These are phyloP conservation scores for Fusarium stilboides DNA, from an alignment of 2,329 filamentous ascomycete species.

Conservation along the genomic window DNA sequence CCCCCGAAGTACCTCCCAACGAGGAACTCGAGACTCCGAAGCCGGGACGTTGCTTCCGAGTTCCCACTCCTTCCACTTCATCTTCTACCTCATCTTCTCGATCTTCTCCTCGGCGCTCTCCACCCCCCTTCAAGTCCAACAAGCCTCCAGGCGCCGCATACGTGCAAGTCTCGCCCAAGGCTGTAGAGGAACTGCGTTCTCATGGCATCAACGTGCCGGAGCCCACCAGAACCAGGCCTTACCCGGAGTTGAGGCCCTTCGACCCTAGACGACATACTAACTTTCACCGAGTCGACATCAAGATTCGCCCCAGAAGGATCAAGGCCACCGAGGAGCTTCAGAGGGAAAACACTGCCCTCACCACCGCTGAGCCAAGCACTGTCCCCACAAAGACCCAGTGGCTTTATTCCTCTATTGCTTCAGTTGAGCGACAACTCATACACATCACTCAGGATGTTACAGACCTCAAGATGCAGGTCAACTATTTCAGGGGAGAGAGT, in stretches of 20 bases:
- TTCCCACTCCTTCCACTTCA: constrained; percentile 15
- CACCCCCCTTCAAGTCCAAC: constrained; percentile 1
- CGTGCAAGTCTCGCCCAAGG: constrained; percentile 32
- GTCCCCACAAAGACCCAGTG: constrained; percentile 21
- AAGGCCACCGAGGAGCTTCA: constrained; percentile 3
- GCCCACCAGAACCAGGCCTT: constrained; percentile 13
- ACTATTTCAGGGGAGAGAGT: constrained; percentile 8
- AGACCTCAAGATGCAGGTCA: constrained; percentile 4
- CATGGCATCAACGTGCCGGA: constrained; percentile 9
- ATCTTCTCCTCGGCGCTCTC: neutral
- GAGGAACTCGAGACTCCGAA: neutral
- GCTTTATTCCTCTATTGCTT: constrained; percentile 16
- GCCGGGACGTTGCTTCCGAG: neutral
- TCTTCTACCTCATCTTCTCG: constrained; percentile 5
- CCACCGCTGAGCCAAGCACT: neutral
- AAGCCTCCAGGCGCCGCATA: constrained; percentile 34
- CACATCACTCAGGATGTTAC: constrained; percentile 1
- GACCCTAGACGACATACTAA: neutral
- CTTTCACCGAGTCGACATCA: neutral
- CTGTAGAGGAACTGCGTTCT: constrained; percentile 21
- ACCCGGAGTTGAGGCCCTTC: constrained; percentile 10
- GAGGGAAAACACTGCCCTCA: neutral
- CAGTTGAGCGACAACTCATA: constrained; percentile 17
- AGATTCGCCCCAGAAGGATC: neutral
- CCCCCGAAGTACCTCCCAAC: neutral